Base-by-base conservation (phyloP, 352 stramenopile genomes). In the Albugo candida region DNA sequence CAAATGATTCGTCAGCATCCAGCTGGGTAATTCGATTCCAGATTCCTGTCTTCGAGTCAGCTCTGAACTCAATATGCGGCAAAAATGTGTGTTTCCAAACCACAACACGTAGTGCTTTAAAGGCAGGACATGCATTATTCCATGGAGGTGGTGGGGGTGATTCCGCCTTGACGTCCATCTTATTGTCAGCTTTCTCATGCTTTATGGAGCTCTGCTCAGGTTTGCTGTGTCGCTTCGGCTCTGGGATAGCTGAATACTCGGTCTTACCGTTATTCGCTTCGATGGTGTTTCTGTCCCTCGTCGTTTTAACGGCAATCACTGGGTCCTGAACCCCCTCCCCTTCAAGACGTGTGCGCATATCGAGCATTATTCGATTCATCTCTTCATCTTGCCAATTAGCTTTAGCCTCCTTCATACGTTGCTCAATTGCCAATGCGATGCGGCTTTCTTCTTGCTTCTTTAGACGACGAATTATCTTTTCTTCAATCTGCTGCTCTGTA, bases 331-430 rank as follows among this genome's bases (percentile, higher is more conserved):
- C 70, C 64, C 87, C 78, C 60, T 91, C 77, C 36, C 54, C 82
- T 55, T 87, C 73, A 52, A 91, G 82, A 5, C 75, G 72, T 51
- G 85, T 75, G 34, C 77, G 70, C 72, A 91, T 86, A 54, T 91
- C 74, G 65, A 85, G 83, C 51, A 86, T 86, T 49, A 91, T 91
- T 43, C 75, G 75, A 59, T 91, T 91, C 77, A 91, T 91, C 56
- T 91, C 77, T 39, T 83, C 77, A 51, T 91, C 77, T 36, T 70
- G 70, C 77, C 77, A 91, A 45, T 76, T 84, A n/a, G 77, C 77
- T 51, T 91, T 91, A 36, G 83, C 72, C 27, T 70, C 66, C 31
- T 62, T 60, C 77, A 91, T 91, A 36, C 77, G 77, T 38, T 73
- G 54, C 61, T 91, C 77, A 36, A 91, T 91, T 17, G 77, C 77